Percentiles rank a stretch among this genome's conserved stretches.
Conservation (phyloP, 331 rosid genomes). For the Cydonia oblonga region DNA sequence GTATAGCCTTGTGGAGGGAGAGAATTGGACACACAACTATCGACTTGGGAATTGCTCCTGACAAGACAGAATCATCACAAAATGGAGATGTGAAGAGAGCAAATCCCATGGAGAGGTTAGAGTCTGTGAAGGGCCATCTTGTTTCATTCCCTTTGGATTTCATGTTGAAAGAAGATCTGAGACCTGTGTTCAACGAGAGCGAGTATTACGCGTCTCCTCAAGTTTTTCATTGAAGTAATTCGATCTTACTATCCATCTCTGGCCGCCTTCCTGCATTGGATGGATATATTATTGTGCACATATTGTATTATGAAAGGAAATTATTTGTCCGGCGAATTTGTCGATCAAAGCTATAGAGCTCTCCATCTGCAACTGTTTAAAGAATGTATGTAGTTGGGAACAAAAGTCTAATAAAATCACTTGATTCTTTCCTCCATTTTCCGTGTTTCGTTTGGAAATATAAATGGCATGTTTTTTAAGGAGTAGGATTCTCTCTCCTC, state of each 20-base stretch:
- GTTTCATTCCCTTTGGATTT: slow-evolving; percentile 89
- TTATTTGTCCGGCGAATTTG: neutral
- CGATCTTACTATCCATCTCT: no score
- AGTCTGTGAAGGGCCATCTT: slow-evolving; percentile 60
- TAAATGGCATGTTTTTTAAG: no score
- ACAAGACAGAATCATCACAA: slow-evolving; percentile 36
- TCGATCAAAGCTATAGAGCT: neutral
- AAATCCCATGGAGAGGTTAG: slow-evolving; percentile 57
- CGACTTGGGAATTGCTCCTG: slow-evolving; percentile 78
- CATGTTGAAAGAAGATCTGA: slow-evolving; percentile 70
- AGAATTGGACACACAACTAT: slow-evolving; percentile 64
- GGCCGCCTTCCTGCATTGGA: neutral
- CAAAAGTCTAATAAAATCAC: neutral
- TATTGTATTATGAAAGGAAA: neutral
- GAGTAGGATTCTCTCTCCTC: no score
- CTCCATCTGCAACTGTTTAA: neutral
- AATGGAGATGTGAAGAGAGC: slow-evolving; percentile 41
- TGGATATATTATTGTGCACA: neutral
- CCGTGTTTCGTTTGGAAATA: no score
- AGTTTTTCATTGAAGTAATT: slow-evolving; percentile 51
- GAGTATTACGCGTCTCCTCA: slow-evolving; percentile 76
- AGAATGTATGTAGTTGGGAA: neutral
- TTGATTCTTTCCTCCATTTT: neutral
- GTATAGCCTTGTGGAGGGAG: slow-evolving; percentile 49
- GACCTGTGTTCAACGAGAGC: slow-evolving; percentile 83